Evolutionary conservation across 2,329 filamentous ascomycete genomes (phyloP).

Genomic region (Periconia digitata): DNA sequence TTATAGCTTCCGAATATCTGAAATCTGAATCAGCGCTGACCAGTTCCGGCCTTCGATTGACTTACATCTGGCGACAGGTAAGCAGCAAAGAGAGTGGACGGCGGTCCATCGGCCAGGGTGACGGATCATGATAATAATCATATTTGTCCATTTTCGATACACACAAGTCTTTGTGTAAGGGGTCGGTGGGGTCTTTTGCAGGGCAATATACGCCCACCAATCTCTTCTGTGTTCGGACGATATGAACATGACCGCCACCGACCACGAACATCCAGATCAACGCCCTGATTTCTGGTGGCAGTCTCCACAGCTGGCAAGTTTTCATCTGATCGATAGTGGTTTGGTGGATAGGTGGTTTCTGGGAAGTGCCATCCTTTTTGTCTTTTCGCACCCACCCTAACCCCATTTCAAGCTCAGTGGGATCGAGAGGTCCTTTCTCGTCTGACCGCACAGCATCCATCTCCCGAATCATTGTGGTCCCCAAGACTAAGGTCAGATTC

Average conservation of each 20-base stretch:
- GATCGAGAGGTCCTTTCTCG: no score
- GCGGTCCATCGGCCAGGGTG: conserved; percentile 3
- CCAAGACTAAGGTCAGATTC: no score
- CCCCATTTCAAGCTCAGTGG: no score
- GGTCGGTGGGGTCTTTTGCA: conserved; percentile 1
- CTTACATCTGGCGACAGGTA: conserved; percentile 11
- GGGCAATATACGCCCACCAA: conserved; percentile 7
- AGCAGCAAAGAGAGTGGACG: conserved; percentile 2
- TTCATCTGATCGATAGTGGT: conserved; percentile 1
- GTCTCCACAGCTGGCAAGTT: conserved; percentile 1
- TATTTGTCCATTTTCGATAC: conserved; percentile 2
- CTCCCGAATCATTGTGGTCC: no score
- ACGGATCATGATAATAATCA: background rate
- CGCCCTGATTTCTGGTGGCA: conserved; percentile 5
- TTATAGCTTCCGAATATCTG: conserved; percentile 10
- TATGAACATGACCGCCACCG: conserved; percentile 11
- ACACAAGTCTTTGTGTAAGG: conserved; percentile 3
- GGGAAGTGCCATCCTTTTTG: no score
- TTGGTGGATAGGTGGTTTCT: background rate
- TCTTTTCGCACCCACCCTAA: no score
- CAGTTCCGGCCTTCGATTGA: no score
- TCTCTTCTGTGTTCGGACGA: conserved; percentile 2
- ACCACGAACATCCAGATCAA: conserved; percentile 7
- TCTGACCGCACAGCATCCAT: no score
- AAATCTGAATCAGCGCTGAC: background rate